Conservation (phyloP, 176 grass and related monocot species). For the Zoysia pacifica region DNA sequence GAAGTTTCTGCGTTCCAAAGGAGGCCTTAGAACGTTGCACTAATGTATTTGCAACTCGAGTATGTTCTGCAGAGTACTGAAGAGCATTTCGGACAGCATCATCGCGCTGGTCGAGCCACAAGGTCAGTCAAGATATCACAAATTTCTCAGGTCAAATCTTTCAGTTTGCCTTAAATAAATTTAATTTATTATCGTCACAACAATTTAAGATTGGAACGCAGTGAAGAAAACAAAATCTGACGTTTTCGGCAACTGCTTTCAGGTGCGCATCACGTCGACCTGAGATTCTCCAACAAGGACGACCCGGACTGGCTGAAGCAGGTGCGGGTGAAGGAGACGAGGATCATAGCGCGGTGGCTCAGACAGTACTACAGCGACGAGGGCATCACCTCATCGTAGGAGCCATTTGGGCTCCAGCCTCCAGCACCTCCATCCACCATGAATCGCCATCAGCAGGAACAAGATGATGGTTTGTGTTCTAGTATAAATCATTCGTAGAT, state of each 20-base stretch:
- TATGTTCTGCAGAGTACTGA: slow-evolving; percentile 40
- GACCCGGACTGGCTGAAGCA: slow-evolving; percentile 59
- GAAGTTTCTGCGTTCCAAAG: too few relatives aligned
- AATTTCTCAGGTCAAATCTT: background rate
- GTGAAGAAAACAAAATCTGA: background rate
- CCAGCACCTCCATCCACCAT: background rate
- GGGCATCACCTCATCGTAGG: slow-evolving; percentile 20
- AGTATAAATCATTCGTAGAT: background rate
- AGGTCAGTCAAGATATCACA: slow-evolving; percentile 29
- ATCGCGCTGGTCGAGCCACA: slow-evolving; percentile 58
- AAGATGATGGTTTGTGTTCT: background rate
- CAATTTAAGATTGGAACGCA: too few relatives aligned
- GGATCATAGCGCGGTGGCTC: slow-evolving; percentile 55
- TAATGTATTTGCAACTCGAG: background rate
- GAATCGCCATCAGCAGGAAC: background rate
- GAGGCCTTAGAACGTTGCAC: background rate
- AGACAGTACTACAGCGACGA: slow-evolving; percentile 53
- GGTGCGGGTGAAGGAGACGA: slow-evolving; percentile 47
- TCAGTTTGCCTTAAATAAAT: background rate
- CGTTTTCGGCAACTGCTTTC: background rate
- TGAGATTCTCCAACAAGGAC: slow-evolving; percentile 54
- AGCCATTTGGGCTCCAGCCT: background rate
- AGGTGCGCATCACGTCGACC: slow-evolving; percentile 62
- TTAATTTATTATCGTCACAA: too few relatives aligned
- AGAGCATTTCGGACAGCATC: slow-evolving; percentile 61